These are phyloP conservation scores for Centaurea solstitialis DNA, from an alignment of 129 eudicot genomes.

Conservation along the genomic window DNA sequence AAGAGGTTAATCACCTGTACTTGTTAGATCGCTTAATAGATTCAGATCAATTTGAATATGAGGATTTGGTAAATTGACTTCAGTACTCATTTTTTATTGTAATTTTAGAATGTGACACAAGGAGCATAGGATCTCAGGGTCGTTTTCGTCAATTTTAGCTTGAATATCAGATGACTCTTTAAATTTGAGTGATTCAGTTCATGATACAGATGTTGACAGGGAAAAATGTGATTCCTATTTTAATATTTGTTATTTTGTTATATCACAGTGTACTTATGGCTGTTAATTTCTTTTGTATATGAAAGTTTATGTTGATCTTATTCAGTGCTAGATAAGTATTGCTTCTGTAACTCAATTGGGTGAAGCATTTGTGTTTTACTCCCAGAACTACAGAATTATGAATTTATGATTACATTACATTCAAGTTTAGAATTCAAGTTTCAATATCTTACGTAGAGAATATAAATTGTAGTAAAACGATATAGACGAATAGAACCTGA, in stretches of 20 bases:
- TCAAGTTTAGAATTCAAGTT: background rate
- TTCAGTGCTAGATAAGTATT: background rate
- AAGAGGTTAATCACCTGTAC: background rate
- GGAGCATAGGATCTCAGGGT: background rate
- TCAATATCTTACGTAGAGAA: background rate
- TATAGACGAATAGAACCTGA: background rate
- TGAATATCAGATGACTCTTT: background rate
- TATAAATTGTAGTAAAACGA: background rate
- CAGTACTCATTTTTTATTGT: background rate
- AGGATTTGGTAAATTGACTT: background rate
- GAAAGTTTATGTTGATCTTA: background rate
- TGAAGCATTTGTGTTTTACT: conserved; percentile 1
- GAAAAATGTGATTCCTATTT: background rate
- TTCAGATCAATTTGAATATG: background rate
- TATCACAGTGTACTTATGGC: background rate
- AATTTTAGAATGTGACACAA: background rate
- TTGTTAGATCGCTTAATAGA: too few relatives aligned
- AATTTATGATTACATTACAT: too few relatives aligned
- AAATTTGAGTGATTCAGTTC: background rate
- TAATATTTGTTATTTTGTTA: background rate
- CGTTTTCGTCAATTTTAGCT: background rate
- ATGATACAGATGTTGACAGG: background rate
- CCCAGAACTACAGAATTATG: background rate
- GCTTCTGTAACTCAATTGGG: background rate
- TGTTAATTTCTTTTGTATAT: background rate